phyloP scores from a whole-genome alignment of 2,329 filamentous ascomycete genomes.

The Acarospora socialis region DNA sequence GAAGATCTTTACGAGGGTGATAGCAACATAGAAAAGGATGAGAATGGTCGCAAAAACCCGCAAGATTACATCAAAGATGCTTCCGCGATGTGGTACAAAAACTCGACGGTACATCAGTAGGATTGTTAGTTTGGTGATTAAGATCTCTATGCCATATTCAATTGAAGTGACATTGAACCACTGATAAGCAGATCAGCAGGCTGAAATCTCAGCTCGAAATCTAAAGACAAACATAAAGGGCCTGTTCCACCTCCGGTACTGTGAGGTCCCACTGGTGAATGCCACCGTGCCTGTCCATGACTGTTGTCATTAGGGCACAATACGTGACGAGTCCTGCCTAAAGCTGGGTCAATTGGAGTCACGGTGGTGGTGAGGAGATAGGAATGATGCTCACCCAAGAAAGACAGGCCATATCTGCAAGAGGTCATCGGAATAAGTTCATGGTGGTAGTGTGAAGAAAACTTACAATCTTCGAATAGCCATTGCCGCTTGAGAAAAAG shows the following conservation, averaged over 20 bases:
- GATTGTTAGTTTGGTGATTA: conserved; percentile 9
- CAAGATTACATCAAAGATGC: not conserved
- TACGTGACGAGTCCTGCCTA: conserved; percentile 6
- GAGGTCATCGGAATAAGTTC: not conserved
- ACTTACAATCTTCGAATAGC: conserved; percentile 10
- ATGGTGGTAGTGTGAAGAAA: not conserved
- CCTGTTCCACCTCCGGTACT: not conserved
- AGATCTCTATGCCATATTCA: conserved; percentile 6
- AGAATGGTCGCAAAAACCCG: conserved; percentile 5
- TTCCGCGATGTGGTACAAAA: conserved; percentile 5
- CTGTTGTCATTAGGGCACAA: conserved; percentile 3
- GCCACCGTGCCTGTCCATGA: conserved; percentile 6
- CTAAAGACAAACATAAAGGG: not conserved
- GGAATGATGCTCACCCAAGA: conserved; percentile 5
- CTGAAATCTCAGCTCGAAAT: not conserved
- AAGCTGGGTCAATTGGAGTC: not conserved
- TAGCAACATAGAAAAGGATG: conserved; percentile 7
- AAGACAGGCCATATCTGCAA: conserved; percentile 2
- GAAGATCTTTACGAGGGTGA: conserved; percentile 7
- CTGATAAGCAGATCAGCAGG: not conserved
- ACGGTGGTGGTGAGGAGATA: too few species aligned
- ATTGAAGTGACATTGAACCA: conserved; percentile 7
- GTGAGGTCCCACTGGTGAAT: conserved; percentile 11
- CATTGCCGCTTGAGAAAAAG: conserved; percentile 8
- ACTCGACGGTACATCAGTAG: conserved; percentile 8